Evolutionary conservation across 345 rosid species (phyloP).

Genomic region (Euclidium syriacum): DNA sequence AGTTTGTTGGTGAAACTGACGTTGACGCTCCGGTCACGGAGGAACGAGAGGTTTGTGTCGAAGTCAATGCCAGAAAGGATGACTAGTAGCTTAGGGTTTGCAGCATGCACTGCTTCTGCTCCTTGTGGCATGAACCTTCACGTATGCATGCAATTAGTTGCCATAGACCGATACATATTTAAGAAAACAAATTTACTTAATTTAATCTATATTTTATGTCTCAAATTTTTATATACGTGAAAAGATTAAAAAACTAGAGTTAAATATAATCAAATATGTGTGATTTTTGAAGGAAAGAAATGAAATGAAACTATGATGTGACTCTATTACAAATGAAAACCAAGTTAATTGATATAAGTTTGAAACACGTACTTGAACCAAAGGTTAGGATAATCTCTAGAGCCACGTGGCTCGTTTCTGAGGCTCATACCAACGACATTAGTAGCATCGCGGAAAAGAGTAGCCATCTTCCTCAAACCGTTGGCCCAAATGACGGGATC

Average conservation of each 20-base stretch:
- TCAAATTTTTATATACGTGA: too few species aligned
- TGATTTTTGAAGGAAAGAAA: too few species aligned
- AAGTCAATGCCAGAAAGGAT: slow-evolving; percentile 69
- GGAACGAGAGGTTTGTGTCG: slow-evolving; percentile 64
- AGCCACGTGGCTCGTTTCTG: slow-evolving; percentile 82
- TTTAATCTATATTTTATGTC: too few species aligned
- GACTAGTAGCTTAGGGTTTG: slow-evolving; percentile 74
- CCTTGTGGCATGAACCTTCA: slow-evolving; percentile 62
- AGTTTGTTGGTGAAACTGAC: slow-evolving; percentile 54
- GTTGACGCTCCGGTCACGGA: slow-evolving; percentile 34
- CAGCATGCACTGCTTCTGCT: slow-evolving; percentile 85
- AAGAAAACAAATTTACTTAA: too few species aligned
- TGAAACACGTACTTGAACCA: slow-evolving; percentile 82
- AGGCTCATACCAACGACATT: slow-evolving; percentile 78
- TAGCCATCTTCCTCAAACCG: slow-evolving; percentile 64
- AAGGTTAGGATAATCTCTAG: slow-evolving; percentile 52
- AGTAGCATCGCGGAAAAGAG: slow-evolving; percentile 45
- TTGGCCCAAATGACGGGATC: slow-evolving; percentile 59
- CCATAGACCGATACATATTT: too few species aligned
- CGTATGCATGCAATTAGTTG: neutral
- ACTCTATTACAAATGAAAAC: too few species aligned
- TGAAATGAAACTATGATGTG: too few species aligned
- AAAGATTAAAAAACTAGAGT: too few species aligned
- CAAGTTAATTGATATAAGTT: too few species aligned
- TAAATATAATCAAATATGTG: too few species aligned